Conservation (phyloP, 2,329 filamentous ascomycete genomes). For the Shiraia sp. region DNA sequence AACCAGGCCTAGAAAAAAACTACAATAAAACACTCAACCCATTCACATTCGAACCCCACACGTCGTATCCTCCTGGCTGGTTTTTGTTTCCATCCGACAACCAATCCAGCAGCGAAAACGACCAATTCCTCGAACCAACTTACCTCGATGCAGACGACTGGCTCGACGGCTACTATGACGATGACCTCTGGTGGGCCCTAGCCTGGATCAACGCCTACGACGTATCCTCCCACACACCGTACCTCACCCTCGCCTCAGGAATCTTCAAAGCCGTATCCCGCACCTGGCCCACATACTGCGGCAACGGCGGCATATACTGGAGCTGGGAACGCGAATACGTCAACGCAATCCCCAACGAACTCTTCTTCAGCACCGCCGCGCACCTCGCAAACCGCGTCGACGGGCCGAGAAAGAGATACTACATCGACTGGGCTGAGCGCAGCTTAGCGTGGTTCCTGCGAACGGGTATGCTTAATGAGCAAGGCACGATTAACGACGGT, state of each 20-base stretch:
- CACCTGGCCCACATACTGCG: conserved; percentile 46
- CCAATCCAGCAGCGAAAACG: conserved; percentile 10
- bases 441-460: conserved; percentile 57
- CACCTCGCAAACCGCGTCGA: conserved; percentile 57
- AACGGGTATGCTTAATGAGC: conserved; percentile 52
- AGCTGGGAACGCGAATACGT: conserved; percentile 50
- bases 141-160: conserved; percentile 33
- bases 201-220: conserved; percentile 61
- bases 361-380: conserved; percentile 60
- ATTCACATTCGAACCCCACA: conserved; percentile 18
- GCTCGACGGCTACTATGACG: conserved; percentile 55
- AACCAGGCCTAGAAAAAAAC: conserved; percentile 10
- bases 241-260: conserved; percentile 52
- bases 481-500: conserved; percentile 59
- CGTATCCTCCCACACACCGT: conserved; percentile 49
- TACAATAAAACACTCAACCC: conserved; percentile 28
- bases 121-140: conserved; percentile 4
- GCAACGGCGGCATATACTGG: conserved; percentile 56
- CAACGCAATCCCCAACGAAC: conserved; percentile 61
- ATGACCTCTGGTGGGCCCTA: conserved; percentile 56
- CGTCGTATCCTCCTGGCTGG: conserved; percentile 28
- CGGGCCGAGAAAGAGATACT: conserved; percentile 38
- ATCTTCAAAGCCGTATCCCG: conserved; percentile 55
- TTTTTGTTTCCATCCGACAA: conserved; percentile 10
- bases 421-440: conserved; percentile 52